Base-by-base conservation (phyloP, 148 eudicot species). In the Persicaria tinctoria region DNA sequence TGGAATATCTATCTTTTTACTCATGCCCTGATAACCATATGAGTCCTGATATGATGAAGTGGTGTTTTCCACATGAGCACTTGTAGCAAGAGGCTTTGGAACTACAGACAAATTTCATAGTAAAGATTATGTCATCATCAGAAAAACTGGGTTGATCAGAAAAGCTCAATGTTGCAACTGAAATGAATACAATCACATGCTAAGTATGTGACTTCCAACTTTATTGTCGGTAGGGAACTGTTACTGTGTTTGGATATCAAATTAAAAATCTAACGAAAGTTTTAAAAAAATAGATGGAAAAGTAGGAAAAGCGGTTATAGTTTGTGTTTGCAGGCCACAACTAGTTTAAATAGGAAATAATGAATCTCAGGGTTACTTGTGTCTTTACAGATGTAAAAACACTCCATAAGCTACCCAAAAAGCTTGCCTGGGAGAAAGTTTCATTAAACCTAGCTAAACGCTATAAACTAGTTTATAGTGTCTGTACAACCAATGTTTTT, bases 1-100 rank as follows among this genome's bases (percentile, higher is more conserved):
- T 10, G 99, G 99, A 41, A 95, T 80, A 74, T 95, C 94, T 62
- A 95, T 92, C 82, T 82, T 89, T 85, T 86, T 95, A 86, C 81
- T 84, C n/a, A 79, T 82, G 53, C 87, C 83, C 55, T 85, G 84
- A 74, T 83, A 89, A 74, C 91, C 86, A 49, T 90, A 87, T 2
- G 89, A 77, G 46, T 73, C 71, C n/a, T 81, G 87, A 16, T 74
- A n/a, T 2, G 86, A 73, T 20, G 82, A 74, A 41, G 47, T 38
- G 38, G 82, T 74, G 62, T 75, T 70, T 74, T 83, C 47, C 70
- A 13, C 70, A 41, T 66, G 70, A 38, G 14, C 48, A 66, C 44
- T 66, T 38, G 70, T 38, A 41, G 70, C 8, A 66, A 62, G 1
- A 78, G 88, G 83, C 82, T 88, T 93, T 75, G 80, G 90, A 76